These are phyloP conservation scores for Aspergillus fumigatus DNA, from an alignment of 2,329 filamentous ascomycete genomes.

Conservation along the genomic window DNA sequence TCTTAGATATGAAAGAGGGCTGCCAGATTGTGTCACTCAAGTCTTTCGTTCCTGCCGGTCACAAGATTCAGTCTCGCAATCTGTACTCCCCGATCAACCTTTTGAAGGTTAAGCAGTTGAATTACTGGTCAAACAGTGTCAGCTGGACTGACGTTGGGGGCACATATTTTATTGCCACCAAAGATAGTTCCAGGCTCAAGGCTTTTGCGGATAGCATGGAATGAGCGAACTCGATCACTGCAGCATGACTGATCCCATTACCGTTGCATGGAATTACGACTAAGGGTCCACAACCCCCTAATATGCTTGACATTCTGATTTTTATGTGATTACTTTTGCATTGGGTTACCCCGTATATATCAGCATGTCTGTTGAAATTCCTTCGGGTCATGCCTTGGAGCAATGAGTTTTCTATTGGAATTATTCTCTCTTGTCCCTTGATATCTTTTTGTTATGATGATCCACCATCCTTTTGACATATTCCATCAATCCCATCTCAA, in stretches of 20 bases:
- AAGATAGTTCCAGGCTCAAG: constrained; percentile 57
- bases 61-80: constrained; percentile 69
- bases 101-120: constrained; percentile 68
- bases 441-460: constrained; percentile 15
- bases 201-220: constrained; percentile 42
- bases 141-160: constrained; percentile 88
- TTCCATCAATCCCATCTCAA: not conserved
- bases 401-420: constrained; percentile 3
- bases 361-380: not conserved
- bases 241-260: not conserved
- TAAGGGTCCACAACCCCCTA: not conserved
- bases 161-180: constrained; percentile 82
- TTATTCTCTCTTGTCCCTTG: constrained; percentile 7
- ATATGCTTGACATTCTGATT: not conserved
- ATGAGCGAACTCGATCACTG: constrained; percentile 12
- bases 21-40: constrained; percentile 88
- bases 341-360: constrained; percentile 1
- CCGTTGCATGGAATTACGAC: not conserved
- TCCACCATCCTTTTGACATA: not conserved
- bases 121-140: constrained; percentile 67
- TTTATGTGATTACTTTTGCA: not conserved
- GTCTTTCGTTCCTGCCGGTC: constrained; percentile 78
- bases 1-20: constrained; percentile 86
- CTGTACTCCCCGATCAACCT: constrained; percentile 77
- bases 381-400: not conserved